These are phyloP conservation scores for Aspergillus ustus DNA, from an alignment of 2,329 filamentous ascomycete genomes.

Conservation along the genomic window DNA sequence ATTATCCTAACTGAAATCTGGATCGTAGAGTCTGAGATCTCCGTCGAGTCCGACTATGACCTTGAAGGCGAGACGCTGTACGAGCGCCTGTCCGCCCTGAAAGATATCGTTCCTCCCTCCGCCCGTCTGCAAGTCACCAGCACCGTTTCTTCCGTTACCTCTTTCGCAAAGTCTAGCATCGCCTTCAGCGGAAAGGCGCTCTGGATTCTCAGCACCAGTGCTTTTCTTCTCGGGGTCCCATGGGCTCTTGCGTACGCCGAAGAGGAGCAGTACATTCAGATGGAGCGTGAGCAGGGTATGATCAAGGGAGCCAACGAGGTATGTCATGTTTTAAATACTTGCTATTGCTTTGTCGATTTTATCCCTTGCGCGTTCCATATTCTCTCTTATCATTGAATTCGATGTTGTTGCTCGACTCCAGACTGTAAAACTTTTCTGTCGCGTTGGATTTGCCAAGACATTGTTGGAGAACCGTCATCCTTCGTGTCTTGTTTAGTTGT, in stretches of 20 bases:
- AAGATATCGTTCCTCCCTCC: constrained; percentile 76
- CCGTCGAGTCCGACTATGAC: constrained; percentile 72
- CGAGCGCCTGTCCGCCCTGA: constrained; percentile 73
- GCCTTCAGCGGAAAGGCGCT: constrained; percentile 80
- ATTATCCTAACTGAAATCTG: constrained; percentile 21
- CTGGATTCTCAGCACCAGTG: constrained; percentile 89
- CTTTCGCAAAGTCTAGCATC: constrained; percentile 51
- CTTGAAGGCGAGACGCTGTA: constrained; percentile 63
- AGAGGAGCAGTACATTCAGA: constrained; percentile 95
- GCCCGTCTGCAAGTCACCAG: constrained; percentile 70
- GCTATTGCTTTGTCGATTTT: neutral
- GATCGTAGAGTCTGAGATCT: constrained; percentile 76
- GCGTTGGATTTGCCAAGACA: constrained; percentile 15
- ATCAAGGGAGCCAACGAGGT: constrained; percentile 87
- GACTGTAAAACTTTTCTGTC: constrained; percentile 17
- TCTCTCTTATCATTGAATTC: neutral
- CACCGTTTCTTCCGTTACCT: constrained; percentile 55
- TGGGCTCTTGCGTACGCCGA: constrained; percentile 92
- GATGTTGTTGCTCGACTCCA: neutral
- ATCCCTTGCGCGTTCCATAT: neutral
- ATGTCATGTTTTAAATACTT: constrained; percentile 31
- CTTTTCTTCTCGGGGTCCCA: constrained; percentile 86
- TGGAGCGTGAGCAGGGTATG: constrained; percentile 98
- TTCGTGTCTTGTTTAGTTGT: neutral
- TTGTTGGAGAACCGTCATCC: neutral